Base-by-base conservation (phyloP, 2,329 filamentous ascomycete species). In the Phialophora tarda region DNA sequence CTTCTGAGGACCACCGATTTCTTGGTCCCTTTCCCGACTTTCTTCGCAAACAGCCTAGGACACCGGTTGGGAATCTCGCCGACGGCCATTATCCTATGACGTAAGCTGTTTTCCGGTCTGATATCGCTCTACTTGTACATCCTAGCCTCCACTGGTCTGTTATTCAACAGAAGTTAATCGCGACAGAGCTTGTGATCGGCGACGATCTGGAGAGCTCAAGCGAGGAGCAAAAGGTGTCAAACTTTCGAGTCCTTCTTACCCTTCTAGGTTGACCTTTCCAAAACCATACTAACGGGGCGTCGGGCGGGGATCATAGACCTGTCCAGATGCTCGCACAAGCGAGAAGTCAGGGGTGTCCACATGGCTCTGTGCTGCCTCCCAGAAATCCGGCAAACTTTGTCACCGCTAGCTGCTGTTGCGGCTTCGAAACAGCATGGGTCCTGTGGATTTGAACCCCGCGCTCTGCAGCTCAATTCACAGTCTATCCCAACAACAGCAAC, bases 401-500 rank as follows among this genome's bases (percentile, higher is more conserved):
- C 59, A 44, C 17, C 28, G 50, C 17, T 62, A 62, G 48, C 48
- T 53, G 48, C 59, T 54, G 23, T 30, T 10, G 7, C 7, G 8
- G 30, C 30, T 30, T 30, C 30, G 10, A 23, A 44, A 28, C n/a
- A 44, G 58, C 58, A 60, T 51, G 59, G 59, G 48, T 54, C 59
- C 34, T 51, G 48, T 62, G 59, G 59, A 11, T 32, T 34, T 14
- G 28, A 23, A 62, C 59, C 59, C 59, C 59, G 59, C 59, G 59
- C 21, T 54, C 48, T 54, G 59, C 59, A 62, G 34, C 34, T 24
- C 48, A 26, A 23, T 54, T 21, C 48, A 32, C 59, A 54, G 47
- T 54, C 59, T 62, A 62, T 32, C 48, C 59, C 59, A 62, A 62
- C 59, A 54, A 30, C 59, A 62, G 59, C 59, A 54, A 62, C 34